phyloP scores from a whole-genome alignment of 345 rosid species.

The Ceriops tagal region DNA sequence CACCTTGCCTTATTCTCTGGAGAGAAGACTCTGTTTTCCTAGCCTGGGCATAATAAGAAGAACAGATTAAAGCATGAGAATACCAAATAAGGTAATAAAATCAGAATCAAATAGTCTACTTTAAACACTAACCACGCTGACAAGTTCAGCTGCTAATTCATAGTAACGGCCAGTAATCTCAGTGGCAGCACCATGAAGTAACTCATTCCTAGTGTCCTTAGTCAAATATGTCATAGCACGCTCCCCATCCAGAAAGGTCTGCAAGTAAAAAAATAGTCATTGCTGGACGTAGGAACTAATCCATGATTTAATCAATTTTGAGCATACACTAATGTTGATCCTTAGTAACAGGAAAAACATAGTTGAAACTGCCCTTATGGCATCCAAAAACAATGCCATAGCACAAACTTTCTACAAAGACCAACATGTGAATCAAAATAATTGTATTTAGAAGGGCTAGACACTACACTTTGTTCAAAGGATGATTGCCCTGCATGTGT shows the following conservation, averaged over 20 bases:
- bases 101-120: neutral
- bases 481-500: no score
- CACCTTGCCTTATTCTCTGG: conserved; percentile 84
- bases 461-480: no score
- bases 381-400: neutral
- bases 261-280: conserved; percentile 11
- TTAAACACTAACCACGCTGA: conserved; percentile 63
- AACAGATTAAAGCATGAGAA: conserved; percentile 4
- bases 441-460: no score
- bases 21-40: conserved; percentile 83
- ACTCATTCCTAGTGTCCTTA: conserved; percentile 45
- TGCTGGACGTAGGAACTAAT: neutral
- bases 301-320: neutral
- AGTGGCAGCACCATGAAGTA: conserved; percentile 52
- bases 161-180: conserved; percentile 72
- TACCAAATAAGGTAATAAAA: neutral
- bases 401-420: neutral
- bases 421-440: no score
- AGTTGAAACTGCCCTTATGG: neutral
- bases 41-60: conserved; percentile 46
- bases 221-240: conserved; percentile 64
- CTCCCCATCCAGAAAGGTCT: conserved; percentile 78
- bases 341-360: neutral
- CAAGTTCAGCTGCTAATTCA: conserved; percentile 76
- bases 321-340: neutral